These are phyloP conservation scores for Dinochytrium kinnereticum DNA, from an alignment of 371 early-diverging fungal species.

Conservation along the genomic window DNA sequence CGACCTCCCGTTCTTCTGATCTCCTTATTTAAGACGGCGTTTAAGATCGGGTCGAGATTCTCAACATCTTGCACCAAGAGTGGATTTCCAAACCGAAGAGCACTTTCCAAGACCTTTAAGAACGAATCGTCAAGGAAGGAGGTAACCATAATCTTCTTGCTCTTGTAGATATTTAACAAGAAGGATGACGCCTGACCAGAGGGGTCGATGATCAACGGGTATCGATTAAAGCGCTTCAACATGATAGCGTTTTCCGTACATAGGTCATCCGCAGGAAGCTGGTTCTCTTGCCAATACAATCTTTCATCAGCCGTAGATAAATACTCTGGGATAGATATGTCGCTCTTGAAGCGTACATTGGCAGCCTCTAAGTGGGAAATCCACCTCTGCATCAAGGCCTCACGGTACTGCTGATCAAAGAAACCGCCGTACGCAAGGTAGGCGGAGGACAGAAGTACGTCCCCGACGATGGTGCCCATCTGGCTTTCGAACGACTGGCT, in stretches of 20 bases:
- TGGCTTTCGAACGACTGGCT: constrained; percentile 92
- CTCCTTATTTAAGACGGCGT: constrained; percentile 96
- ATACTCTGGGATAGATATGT: constrained; percentile 89
- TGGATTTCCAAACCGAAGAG: constrained; percentile 97
- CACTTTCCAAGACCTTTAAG: constrained; percentile 96
- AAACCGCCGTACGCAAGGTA: constrained; percentile 96
- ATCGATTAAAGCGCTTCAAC: constrained; percentile 91
- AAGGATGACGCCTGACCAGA: constrained; percentile 92
- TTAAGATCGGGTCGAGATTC: constrained; percentile 95
- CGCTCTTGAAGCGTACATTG: constrained; percentile 78
- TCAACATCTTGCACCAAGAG: constrained; percentile 97
- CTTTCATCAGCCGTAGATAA: constrained; percentile 93
- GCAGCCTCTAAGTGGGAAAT: constrained; percentile 74
- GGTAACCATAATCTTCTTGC: constrained; percentile 89
- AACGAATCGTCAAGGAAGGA: constrained; percentile 97
- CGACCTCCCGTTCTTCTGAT: constrained; percentile 96
- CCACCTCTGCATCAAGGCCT: constrained; percentile 80
- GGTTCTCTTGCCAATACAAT: constrained; percentile 85
- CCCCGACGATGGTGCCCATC: constrained; percentile 98
- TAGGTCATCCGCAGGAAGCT: constrained; percentile 89
- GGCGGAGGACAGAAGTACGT: constrained; percentile 91
- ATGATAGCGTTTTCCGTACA: constrained; percentile 98
- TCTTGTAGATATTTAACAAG: constrained; percentile 84
- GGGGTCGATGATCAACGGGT: constrained; percentile 97
- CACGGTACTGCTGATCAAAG: constrained; percentile 96